A percentile compares a stretch with the other conserved stretches of the same genome.
These are phyloP conservation scores for Citrus sinensis DNA, from an alignment of 345 rosid genomes.

Conservation along the genomic window DVS_A1.0 CM039163.1:3825001-3825500, in stretches of 20 bases:
- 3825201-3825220: neutral
- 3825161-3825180: neutral
- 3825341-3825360: no score
- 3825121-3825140: neutral
- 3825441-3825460: no score
- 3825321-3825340: no score
- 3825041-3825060: neutral
- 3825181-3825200: neutral
- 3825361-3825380: no score
- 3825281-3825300: neutral
- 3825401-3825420: no score
- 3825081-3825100: neutral
- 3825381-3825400: no score
- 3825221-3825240: neutral
- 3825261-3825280: neutral
- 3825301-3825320: no score
- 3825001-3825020: conserved; percentile 3
- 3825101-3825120: neutral
- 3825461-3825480: no score
- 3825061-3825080: neutral
- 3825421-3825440: no score
- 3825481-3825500: no score
- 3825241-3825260: neutral
- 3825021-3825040: neutral
- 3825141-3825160: neutral